Base-by-base conservation (phyloP, 768 basidiomycete genomes). In the Hemileccinum impolitum region DNA sequence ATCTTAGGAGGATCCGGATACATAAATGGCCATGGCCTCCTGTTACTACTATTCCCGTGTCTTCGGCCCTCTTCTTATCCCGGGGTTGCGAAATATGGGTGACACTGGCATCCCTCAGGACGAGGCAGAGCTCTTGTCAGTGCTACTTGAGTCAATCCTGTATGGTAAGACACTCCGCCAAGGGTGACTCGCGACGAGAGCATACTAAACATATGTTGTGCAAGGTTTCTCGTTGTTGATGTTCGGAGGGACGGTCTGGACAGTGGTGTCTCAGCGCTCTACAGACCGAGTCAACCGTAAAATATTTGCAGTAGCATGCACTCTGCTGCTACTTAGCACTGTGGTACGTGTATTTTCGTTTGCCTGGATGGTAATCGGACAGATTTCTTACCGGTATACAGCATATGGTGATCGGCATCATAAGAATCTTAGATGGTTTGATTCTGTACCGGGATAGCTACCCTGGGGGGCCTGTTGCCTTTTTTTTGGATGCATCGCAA, bases 141-240 rank as follows among this genome's bases (percentile, higher is more conserved):
- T 30, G 28, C 28, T 30, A 30, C 28, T 30, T 30, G 28, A 30
- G 9, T 30, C 28, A 4, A 12, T 30, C 28, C 28, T 30, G 28
- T 30, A 30, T 12, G 28, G 28, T 30, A 30, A 30, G 28, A 30
- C 28, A 30, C 4, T 30, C 28, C 11, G 9, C 28, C 8, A 9
- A 9, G 11, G 11, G 28, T 30, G 28, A 30, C 11, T 30, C 11
- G 28, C 28, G 11, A 12, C 28, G 23, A 23, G 9, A 8, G 4
- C 11, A 19, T 3, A 30, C 34, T 28, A 17, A 9, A 6, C 4
- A 19, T 1, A 4, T 5, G 4, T 28, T 18, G 4, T 0, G 2
- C 10, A 50, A 69, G 67, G 66, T 3, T 68, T 68, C 52, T 69
- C 65, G 2, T 7, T 66, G 8, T 39, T 67, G 14, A 65, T 69